Base-by-base conservation (phyloP, 177 flowering plant species). In the Vitis hybrid region DNA sequence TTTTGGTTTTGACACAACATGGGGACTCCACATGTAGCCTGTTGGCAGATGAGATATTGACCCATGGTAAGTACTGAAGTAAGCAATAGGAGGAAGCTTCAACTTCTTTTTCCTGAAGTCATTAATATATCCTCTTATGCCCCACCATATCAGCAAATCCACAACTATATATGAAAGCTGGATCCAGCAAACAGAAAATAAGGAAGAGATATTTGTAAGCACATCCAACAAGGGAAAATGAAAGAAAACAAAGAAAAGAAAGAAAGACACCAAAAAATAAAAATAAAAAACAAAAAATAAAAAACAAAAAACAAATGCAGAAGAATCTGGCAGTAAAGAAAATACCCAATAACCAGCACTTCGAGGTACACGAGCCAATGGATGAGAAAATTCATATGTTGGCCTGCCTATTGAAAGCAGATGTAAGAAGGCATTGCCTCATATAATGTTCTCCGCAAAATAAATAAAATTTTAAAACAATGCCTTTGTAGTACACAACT, bases 1-100 rank as follows among this genome's bases (percentile, higher is more conserved):
- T 56, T 65, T 83, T 70, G 99, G 99, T 76, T 93, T 95, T 30
- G 97, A 87, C 71, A 95, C 97, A 73, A 95, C 79, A 81, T 87
- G 90, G 14, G 96, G 86, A 77, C 99, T 95, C 99, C 99, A 95
- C 94, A 95, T 85, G 72, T 93, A 95, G 68, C 91, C 98, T 6
- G 91, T 91, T 62, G 99, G 99, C 65, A 93, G 79, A 80, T 93
- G 92, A 81, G 96, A 87, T 71, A 91, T 85, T 56, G 98, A 95
- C 59, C 93, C 97, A 78, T 77, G 81, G 81, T 93, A 93, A 66
- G 81, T 86, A 75, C 94, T 91, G 74, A 95, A 90, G 78, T 93
- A 95, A 74, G 98, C 97, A 75, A 95, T 89, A 30, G 97, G 94
- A 66, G 91, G 66, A 79, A 95, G 94, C 67, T 90, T 93, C 83